Evolutionary conservation across 192 early-diverging fungal species (phyloP), one percentile per base, ranked within the genome.

Genomic region (Backusella australiensis): DNA sequence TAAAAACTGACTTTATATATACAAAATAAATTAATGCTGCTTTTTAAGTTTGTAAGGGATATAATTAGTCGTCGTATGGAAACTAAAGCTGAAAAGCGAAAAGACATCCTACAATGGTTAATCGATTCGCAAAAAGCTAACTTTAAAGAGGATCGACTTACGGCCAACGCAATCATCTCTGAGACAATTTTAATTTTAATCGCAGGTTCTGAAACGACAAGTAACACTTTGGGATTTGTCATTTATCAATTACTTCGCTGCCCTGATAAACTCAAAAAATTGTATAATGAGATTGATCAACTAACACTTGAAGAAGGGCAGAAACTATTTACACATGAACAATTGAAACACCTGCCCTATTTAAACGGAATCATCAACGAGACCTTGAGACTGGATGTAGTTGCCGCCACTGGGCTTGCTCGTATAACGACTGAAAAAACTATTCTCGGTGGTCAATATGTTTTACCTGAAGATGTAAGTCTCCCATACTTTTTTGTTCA

Each of bases 91-190:
- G 42, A 38, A 69, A 15, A 56, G 1, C 78, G 67, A n/a, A 63
- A 81, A 26, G 86, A 88, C 38, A 75, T 88, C 26, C 49, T 88
- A 17, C 85, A 88, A 32, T 78, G 77, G 29, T 72, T 88, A 34
- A 74, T 88, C 34, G 78, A 86, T 44, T 74, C 83, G 35, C 72
- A 83, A 52, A 17, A 44, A 3, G 63, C 79, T 21, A 75, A 80
- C 34, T 42, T 79, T 17, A 72, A 39, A 0, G 78, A 80, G 14
- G 82, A 78, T 35, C 67, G 78, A 34, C 9, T 53, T 14, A 44
- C 42, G 11, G 42, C 49, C 12, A 34, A 53, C 11, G 56, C 73
- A n/a, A 81, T 81, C 52, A 74, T 77, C 49, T 59, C 71, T 15
- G 80, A 81, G 69, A 77, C 72, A 0, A 32, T 66, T 12, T 68